Percentiles rank a stretch among this genome's conserved stretches.
Evolutionary conservation across 2,329 filamentous ascomycete genomes (phyloP).

Genomic region (Pseudopithomyces chartarum): DNA sequence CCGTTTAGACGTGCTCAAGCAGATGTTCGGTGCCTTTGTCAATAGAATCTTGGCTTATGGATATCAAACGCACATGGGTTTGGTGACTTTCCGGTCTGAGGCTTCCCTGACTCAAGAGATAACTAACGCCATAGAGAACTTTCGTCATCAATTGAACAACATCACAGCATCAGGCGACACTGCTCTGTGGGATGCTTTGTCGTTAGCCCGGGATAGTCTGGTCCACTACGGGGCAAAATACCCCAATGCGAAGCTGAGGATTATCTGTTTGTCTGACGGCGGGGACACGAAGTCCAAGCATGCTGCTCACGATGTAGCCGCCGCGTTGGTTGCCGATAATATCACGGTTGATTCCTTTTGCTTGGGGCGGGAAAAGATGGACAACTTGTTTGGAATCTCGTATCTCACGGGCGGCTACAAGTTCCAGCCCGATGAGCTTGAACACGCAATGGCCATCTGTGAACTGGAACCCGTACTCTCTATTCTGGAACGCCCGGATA

Average conservation of each 20-base stretch:
- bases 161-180: slow-evolving; percentile 41
- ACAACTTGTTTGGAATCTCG: slow-evolving; percentile 34
- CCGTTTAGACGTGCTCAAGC: too few species aligned
- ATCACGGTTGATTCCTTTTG: too few species aligned
- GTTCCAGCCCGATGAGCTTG: slow-evolving; percentile 41
- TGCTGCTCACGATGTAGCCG: slow-evolving; percentile 25
- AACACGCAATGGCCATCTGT: slow-evolving; percentile 43
- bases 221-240: slow-evolving; percentile 33
- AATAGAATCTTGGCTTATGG: too few species aligned
- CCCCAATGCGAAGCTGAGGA: slow-evolving; percentile 42
- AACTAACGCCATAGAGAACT: slow-evolving; percentile 45
- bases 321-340: neutral
- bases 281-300: slow-evolving; percentile 39
- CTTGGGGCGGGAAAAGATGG: slow-evolving; percentile 20
- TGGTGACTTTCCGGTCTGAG: slow-evolving; percentile 36
- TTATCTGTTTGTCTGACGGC: slow-evolving; percentile 47
- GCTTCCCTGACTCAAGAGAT: slow-evolving; percentile 31
- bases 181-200: slow-evolving; percentile 44
- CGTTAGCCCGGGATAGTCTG: slow-evolving; percentile 40
- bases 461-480: slow-evolving; percentile 47
- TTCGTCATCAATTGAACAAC: slow-evolving; percentile 36
- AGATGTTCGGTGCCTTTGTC: too few species aligned
- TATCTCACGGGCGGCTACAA: slow-evolving; percentile 42
- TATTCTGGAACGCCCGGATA: slow-evolving; percentile 37
- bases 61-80: too few species aligned